These are phyloP conservation scores for Dryas drummondii DNA, from an alignment of 306 rosid species.

Conservation along the genomic window DNA sequence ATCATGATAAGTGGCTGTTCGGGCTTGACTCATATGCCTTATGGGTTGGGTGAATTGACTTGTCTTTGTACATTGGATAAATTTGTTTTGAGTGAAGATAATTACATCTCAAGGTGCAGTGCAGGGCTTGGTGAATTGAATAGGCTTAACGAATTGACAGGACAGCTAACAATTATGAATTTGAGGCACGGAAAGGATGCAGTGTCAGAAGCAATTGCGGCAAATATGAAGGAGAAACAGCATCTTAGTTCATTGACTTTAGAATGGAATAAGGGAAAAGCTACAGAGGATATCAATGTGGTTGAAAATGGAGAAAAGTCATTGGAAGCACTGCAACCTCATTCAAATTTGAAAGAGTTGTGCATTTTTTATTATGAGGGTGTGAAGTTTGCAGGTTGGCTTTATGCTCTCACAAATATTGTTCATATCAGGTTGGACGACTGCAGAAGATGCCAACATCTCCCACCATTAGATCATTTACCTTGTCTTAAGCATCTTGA, in stretches of 20 bases:
- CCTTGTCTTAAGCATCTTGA: background rate
- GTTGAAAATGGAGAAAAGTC: background rate
- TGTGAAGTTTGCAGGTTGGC: slow-evolving; percentile 6
- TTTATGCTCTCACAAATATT: slow-evolving; percentile 14
- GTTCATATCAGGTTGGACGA: accelerated
- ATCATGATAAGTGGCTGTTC: accelerated
- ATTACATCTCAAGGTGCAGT: background rate
- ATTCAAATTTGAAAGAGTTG: background rate
- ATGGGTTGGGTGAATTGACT: slow-evolving; percentile 1
- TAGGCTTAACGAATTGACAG: slow-evolving; percentile 4
- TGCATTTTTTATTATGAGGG: background rate
- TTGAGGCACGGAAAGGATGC: background rate
- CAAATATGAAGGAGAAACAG: background rate
- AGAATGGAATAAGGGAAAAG: background rate
- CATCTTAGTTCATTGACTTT: background rate
- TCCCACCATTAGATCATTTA: slow-evolving; percentile 11
- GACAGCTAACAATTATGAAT: background rate
- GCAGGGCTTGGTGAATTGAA: slow-evolving; percentile 14
- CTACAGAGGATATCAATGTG: no score
- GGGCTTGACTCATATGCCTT: background rate
- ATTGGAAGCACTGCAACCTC: slow-evolving; percentile 19
- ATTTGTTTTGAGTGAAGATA: background rate
- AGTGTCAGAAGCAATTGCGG: background rate
- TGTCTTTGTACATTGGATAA: background rate
- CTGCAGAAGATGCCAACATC: slow-evolving; percentile 4